A percentile compares a stretch with the other conserved stretches of the same genome.
Conservation (phyloP, 2,329 filamentous ascomycete species). For the Camillea tinctor region DNA sequence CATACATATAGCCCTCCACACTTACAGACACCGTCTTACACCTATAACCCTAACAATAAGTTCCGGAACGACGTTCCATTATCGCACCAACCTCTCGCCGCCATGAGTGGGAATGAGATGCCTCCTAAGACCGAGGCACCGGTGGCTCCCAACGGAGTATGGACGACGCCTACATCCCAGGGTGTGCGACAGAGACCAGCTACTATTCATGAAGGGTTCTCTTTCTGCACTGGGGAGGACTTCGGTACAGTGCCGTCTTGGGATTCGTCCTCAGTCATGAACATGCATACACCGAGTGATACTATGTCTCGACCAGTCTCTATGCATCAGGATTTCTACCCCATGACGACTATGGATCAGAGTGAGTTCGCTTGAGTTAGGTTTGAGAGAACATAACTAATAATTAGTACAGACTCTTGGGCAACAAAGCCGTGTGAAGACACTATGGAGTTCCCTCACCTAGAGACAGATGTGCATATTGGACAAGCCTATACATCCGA, state of each 20-base stretch:
- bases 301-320: slow-evolving; percentile 54
- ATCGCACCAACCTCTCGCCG: slow-evolving; percentile 43
- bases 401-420: slow-evolving; percentile 43
- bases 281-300: slow-evolving; percentile 52
- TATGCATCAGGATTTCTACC: slow-evolving; percentile 58
- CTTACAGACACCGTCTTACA: slow-evolving; percentile 49
- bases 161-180: slow-evolving; percentile 55
- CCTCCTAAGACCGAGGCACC: slow-evolving; percentile 47
- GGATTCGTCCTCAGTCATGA: slow-evolving; percentile 53
- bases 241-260: slow-evolving; percentile 53
- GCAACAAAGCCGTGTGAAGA: slow-evolving; percentile 57
- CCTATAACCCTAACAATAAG: slow-evolving; percentile 48
- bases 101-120: slow-evolving; percentile 53
- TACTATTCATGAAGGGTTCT: slow-evolving; percentile 61
- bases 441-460: slow-evolving; percentile 51
- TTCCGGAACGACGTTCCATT: slow-evolving; percentile 44
- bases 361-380: slow-evolving; percentile 39
- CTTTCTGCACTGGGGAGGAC: slow-evolving; percentile 56
- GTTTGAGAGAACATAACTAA: slow-evolving; percentile 21
- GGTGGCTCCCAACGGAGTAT: slow-evolving; percentile 46
- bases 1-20: slow-evolving; percentile 44
- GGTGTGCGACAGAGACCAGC: slow-evolving; percentile 52
- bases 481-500: slow-evolving; percentile 63
- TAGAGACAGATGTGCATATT: slow-evolving; percentile 59
- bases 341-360: slow-evolving; percentile 47